phyloP scores from a whole-genome alignment of 2,329 filamentous ascomycete genomes.

The Penicillium sp. region DNA sequence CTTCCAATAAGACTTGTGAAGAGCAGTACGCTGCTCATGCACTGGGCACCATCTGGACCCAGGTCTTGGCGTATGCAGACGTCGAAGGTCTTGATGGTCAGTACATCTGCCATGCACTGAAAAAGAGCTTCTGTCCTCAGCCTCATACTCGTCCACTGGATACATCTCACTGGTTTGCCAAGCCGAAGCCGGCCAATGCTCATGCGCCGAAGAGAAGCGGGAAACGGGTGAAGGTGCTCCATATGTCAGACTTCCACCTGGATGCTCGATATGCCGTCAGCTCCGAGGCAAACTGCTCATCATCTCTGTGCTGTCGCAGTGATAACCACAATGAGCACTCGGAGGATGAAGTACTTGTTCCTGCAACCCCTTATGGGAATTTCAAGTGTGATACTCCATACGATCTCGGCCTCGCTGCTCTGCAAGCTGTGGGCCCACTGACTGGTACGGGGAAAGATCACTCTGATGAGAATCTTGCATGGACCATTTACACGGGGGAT shows the following conservation, averaged over 20 bases:
- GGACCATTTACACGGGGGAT: constrained; percentile 59
- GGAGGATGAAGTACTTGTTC: constrained; percentile 38
- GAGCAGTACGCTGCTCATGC: constrained; percentile 48
- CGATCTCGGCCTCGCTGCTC: constrained; percentile 55
- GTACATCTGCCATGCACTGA: constrained; percentile 57
- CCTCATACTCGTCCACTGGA: constrained; percentile 49
- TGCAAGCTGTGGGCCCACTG: constrained; percentile 57
- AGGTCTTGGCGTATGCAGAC: constrained; percentile 56
- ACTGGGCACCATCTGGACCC: constrained; percentile 59
- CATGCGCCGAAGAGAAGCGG: constrained; percentile 51
- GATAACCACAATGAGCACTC: constrained; percentile 40
- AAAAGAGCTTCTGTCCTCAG: constrained; percentile 48
- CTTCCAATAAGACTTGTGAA: constrained; percentile 50
- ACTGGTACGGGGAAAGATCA: constrained; percentile 53
- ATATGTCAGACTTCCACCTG: constrained; percentile 58
- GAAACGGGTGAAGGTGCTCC: constrained; percentile 55
- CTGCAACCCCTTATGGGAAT: constrained; percentile 56
- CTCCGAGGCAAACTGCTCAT: constrained; percentile 55
- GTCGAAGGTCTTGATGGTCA: constrained; percentile 55
- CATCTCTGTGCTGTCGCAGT: constrained; percentile 53
- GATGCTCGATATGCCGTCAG: constrained; percentile 55
- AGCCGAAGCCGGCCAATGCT: constrained; percentile 52
- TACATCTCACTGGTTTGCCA: constrained; percentile 51
- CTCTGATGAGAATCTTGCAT: constrained; percentile 48
- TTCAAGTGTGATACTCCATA: constrained; percentile 61